Evolutionary conservation across 495 filamentous ascomycete species (phyloP).

Genomic region (Podospora conica): DNA sequence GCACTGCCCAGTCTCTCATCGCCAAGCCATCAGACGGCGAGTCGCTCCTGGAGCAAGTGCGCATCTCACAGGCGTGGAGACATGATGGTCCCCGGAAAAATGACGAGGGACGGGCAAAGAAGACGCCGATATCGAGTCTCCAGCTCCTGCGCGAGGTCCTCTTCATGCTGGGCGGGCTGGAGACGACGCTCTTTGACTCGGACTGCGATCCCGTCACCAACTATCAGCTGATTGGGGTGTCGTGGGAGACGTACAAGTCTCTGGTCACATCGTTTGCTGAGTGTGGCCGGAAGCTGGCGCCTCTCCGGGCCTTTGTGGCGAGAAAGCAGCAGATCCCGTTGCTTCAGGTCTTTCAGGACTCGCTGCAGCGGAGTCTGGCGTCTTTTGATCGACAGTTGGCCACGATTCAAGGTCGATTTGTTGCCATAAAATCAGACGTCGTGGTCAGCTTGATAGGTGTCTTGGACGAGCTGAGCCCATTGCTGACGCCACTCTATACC

Average conservation of each 20-base stretch:
- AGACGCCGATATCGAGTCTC: slow-evolving; percentile 58
- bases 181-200: slow-evolving; percentile 63
- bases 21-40: slow-evolving; percentile 31
- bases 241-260: slow-evolving; percentile 38
- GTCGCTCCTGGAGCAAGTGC: slow-evolving; percentile 43
- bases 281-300: slow-evolving; percentile 32
- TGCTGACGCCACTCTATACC: slow-evolving; percentile 47
- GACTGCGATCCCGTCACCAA: slow-evolving; percentile 25
- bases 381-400: slow-evolving; percentile 42
- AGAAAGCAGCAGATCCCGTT: slow-evolving; percentile 37
- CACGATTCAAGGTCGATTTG: slow-evolving; percentile 38
- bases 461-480: slow-evolving; percentile 51
- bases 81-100: slow-evolving; percentile 27
- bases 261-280: slow-evolving; percentile 36
- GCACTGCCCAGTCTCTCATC: slow-evolving; percentile 33
- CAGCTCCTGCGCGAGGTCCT: slow-evolving; percentile 71
- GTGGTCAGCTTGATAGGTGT: slow-evolving; percentile 57
- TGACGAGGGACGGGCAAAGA: slow-evolving; percentile 29
- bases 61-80: slow-evolving; percentile 62
- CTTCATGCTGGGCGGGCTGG: slow-evolving; percentile 77
- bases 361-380: slow-evolving; percentile 35
- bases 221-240: slow-evolving; percentile 34
- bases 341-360: slow-evolving; percentile 45
- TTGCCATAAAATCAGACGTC: slow-evolving; percentile 37
- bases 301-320: slow-evolving; percentile 31